Evolutionary conservation across 352 stramenopile species (phyloP).

Genomic region (Pythium rishiriense): DNA sequence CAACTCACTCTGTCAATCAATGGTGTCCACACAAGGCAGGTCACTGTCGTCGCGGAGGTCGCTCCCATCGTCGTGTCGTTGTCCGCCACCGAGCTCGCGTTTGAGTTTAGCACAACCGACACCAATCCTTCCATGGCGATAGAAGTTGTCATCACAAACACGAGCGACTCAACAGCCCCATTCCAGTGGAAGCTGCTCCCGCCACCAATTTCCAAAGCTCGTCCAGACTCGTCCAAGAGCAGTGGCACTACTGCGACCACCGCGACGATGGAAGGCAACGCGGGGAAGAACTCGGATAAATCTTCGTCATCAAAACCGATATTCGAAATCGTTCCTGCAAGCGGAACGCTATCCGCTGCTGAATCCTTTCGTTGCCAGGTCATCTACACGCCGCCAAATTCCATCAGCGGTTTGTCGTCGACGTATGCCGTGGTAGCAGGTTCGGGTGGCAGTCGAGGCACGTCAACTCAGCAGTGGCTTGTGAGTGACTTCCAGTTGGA

Average conservation of each 20-base stretch:
- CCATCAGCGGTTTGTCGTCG: slow-evolving; percentile 2
- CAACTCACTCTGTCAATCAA: slow-evolving; percentile 87
- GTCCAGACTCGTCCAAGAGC: slow-evolving; percentile 66
- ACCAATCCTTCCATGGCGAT: slow-evolving; percentile 48
- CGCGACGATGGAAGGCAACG: slow-evolving; percentile 3
- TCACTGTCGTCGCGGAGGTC: slow-evolving; percentile 86
- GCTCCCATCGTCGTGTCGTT: slow-evolving; percentile 87
- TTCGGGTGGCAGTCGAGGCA: background rate
- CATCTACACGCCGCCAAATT: slow-evolving; percentile 47
- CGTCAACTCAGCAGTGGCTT: slow-evolving; percentile 28
- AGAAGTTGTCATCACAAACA: slow-evolving; percentile 86
- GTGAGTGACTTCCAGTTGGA: slow-evolving; percentile 52
- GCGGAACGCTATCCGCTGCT: slow-evolving; percentile 36
- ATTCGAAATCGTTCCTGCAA: slow-evolving; percentile 56
- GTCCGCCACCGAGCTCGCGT: slow-evolving; percentile 48
- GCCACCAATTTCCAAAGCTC: slow-evolving; percentile 14
- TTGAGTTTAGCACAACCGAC: slow-evolving; percentile 76
- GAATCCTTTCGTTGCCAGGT: slow-evolving; percentile 48
- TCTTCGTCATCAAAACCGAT: slow-evolving; percentile 21
- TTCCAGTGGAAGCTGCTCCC: slow-evolving; percentile 74
- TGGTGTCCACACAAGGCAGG: slow-evolving; percentile 75
- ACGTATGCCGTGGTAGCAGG: slow-evolving; percentile 13
- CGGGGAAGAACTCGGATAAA: slow-evolving; percentile 23
- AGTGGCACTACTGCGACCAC: slow-evolving; percentile 30
- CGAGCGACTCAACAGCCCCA: slow-evolving; percentile 84